Base-by-base conservation (phyloP, 2,329 filamentous ascomycete species). In the Trichoderma sp. region DNA sequence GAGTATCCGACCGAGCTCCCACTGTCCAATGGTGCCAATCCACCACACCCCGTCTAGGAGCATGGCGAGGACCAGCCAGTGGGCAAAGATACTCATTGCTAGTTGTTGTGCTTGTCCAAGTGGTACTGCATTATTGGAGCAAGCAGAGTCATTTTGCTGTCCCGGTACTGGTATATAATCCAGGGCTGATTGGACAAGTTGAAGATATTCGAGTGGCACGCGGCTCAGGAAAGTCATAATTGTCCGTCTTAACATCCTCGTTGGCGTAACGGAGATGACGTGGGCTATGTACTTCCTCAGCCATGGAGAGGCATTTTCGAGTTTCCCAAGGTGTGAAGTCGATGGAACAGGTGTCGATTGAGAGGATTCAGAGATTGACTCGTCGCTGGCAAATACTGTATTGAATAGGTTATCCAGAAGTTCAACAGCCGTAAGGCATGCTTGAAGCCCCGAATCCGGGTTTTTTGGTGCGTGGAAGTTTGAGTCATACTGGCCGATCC, bases 131-230 rank as follows among this genome's bases (percentile, higher is more conserved):
- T 68, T 59, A 3, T 61, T n/a, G 23, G 30, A 8, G 23, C 23
- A 68, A 47, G 4, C 3, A 1, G 53, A 23, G 11, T 32, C 36
- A 2, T 28, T 17, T 34, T 59, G 53, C 6, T 47, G 17, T 32
- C 4, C 55, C 11, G 53, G 26, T 15, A 47, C 26, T 9, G 65
- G 65, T 36, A 59, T 58, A 34, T 68, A 39, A 17, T 68, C 66
- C 4, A 68, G 28, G n/a, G 66, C 66, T 68, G 66, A 68, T n/a
- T 68, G 66, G 59, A 68, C 66, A 12, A 68, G 66, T 39, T 61
- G 66, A 7, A 68, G 66, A 34, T 50, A 68, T n/a, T 68, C 53
- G 3, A 68, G 34, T 9, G 66, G 66, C 11, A 68, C 66, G n/a
- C 28, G 55, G 7, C 59, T 68, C 12, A 68, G 11, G 39, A 61